These are phyloP conservation scores for Holtermannia corniformis DNA, from an alignment of 768 basidiomycete genomes.

Conservation along the genomic window DNA sequence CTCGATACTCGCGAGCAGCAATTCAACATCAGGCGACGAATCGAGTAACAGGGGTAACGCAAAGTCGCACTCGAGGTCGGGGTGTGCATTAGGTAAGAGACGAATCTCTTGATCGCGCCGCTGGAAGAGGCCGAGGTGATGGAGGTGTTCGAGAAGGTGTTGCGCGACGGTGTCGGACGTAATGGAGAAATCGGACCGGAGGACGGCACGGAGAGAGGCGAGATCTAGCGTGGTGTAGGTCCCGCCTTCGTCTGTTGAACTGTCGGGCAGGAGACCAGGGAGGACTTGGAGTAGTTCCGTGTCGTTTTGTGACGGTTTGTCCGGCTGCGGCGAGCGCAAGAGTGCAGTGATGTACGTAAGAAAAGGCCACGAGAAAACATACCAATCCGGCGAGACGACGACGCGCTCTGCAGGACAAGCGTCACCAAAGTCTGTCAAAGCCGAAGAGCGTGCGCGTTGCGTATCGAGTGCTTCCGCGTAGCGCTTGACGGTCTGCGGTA, in stretches of 20 bases:
- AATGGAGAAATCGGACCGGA: conserved; percentile 55
- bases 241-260: conserved; percentile 19
- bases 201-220: conserved; percentile 53
- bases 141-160: conserved; percentile 53
- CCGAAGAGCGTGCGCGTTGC: conserved; percentile 46
- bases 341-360: conserved; percentile 55
- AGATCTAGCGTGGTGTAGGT: conserved; percentile 53
- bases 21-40: conserved; percentile 61
- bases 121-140: conserved; percentile 56
- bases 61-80: conserved; percentile 48
- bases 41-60: conserved; percentile 65
- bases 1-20: conserved; percentile 61
- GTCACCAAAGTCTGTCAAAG: conserved; percentile 30
- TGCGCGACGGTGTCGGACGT: conserved; percentile 50
- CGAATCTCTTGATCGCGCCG: conserved; percentile 43
- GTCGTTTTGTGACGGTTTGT: too few relatives aligned
- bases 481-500: conserved; percentile 50
- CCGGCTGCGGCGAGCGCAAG: conserved; percentile 25
- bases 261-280: neutral
- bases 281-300: neutral
- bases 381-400: conserved; percentile 36
- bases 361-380: conserved; percentile 62
- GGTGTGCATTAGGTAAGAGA: conserved; percentile 41
- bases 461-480: conserved; percentile 51
- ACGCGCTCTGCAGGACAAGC: conserved; percentile 39